Base-by-base conservation (phyloP, 2,329 filamentous ascomycete species). In the Nigrograna mackinnonii region DNA sequence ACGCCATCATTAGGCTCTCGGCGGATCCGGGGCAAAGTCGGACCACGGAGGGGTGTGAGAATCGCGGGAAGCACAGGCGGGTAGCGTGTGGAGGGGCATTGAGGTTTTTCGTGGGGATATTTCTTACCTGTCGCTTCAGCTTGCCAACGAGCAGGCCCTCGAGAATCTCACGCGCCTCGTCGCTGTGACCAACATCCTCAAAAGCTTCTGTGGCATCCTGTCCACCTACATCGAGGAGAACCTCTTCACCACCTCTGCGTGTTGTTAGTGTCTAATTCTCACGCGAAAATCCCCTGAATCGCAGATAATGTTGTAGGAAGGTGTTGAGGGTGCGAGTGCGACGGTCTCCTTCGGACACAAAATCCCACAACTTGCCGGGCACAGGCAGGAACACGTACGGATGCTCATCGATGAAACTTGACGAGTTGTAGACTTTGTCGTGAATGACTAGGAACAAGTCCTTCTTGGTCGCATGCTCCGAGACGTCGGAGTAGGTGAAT, bases 201-300 rank as follows among this genome's bases (percentile, higher is more conserved):
- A 99, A 99, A 49, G 94, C 92, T 77, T 97, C 94, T 61, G 92
- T 96, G 64, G 89, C 87, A 73, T 99, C 94, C 77, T 96, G 91
- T 58, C 94, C 94, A 65, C 80, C 94, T 53, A 97, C 91, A 60
- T 99, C 94, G 58, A 99, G 86, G 52, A 99, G 79, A 60, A 99
- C 94, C 78, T 99, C 94, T 77, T 99, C 94, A 77, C 94, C 94
- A 79, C 94, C 94, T 62, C 94, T 97, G 66, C 54, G 38, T n/a
- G n/a, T n/a, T n/a, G n/a, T n/a, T n/a, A n/a, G n/a, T n/a, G n/a
- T n/a, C 6, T n/a, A n/a, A n/a, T n/a, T n/a, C n/a, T n/a, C n/a
- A n/a, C n/a, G n/a, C n/a, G n/a, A n/a, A n/a, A n/a, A n/a, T n/a
- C n/a, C n/a, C n/a, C n/a, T n/a, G n/a, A n/a, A n/a, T n/a, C n/a